Percentiles rank a stretch among this genome's conserved stretches.
Conservation (phyloP, 805 yeast genomes). For the Metschnikowia hibisci region DNA sequence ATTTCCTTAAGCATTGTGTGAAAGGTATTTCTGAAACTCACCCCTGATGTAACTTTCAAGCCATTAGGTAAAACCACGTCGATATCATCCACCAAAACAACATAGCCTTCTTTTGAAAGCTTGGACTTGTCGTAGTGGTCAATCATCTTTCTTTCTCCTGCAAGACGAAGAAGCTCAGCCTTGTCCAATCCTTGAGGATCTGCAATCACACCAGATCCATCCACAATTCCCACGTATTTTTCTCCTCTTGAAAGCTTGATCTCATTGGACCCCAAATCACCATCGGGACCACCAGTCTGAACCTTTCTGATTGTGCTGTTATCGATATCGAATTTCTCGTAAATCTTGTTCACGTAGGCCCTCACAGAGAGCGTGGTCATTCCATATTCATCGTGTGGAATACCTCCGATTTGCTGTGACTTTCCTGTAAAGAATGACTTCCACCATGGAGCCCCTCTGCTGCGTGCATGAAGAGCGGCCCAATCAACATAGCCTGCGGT, state of each 20-base stretch:
- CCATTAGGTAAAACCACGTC: conserved; percentile 80
- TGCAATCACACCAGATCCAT: conserved; percentile 92
- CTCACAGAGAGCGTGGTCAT: conserved; percentile 96
- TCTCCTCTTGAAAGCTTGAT: conserved; percentile 82
- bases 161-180: conserved; percentile 71
- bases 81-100: conserved; percentile 79
- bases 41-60: conserved; percentile 70
- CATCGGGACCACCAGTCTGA: conserved; percentile 99
- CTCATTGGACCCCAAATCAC: conserved; percentile 95
- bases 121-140: conserved; percentile 61
- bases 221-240: conserved; percentile 82
- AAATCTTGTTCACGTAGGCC: conserved; percentile 83
- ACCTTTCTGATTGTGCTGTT: conserved; percentile 62
- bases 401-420: conserved; percentile 88
- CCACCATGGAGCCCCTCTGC: conserved; percentile 97
- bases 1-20: conserved; percentile 69
- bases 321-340: conserved; percentile 69
- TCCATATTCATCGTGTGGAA: conserved; percentile 97
- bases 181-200: conserved; percentile 90
- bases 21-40: conserved; percentile 84
- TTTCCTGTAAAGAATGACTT: conserved; percentile 97
- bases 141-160: conserved; percentile 72
- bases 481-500: conserved; percentile 94
- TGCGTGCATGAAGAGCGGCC: conserved; percentile 93
- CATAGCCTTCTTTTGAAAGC: conserved; percentile 72